These are phyloP conservation scores for Aspergillus aculeatinus DNA, from an alignment of 2,329 filamentous ascomycete genomes.

Conservation along the genomic window DNA sequence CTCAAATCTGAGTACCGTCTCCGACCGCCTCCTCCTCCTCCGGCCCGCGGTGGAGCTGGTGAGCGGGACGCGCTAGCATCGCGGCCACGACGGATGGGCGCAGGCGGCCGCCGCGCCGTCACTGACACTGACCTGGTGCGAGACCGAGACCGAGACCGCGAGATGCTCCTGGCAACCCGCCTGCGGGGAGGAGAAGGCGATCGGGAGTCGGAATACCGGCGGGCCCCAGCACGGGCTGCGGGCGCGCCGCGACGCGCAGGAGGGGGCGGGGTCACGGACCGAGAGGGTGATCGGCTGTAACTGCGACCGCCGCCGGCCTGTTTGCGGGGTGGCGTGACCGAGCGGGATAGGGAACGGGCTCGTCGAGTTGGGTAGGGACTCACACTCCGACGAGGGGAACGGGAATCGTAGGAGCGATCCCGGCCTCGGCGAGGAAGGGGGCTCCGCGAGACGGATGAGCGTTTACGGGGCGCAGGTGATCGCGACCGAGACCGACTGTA, in stretches of 20 bases:
- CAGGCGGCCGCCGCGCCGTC: constrained; percentile 11
- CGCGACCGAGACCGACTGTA: constrained; percentile 37
- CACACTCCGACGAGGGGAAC: constrained; percentile 23
- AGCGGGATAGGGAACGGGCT: constrained; percentile 34
- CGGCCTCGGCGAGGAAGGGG: constrained; percentile 28
- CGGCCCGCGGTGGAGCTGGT: constrained; percentile 19
- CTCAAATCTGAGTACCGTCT: constrained; percentile 21
- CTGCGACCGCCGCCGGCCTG: constrained; percentile 23
- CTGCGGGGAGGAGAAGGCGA: constrained; percentile 30
- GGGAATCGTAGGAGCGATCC: constrained; percentile 29
- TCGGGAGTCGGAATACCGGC: constrained; percentile 29
- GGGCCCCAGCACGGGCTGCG: constrained; percentile 16
- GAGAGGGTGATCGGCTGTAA: constrained; percentile 34
- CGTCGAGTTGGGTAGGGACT: constrained; percentile 19
- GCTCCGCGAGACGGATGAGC: constrained; percentile 30
- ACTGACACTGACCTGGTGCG: constrained; percentile 23
- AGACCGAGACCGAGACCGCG: constrained; percentile 28
- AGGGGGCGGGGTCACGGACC: constrained; percentile 30
- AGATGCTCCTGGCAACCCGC: constrained; percentile 21
- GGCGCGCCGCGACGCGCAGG: constrained; percentile 19
- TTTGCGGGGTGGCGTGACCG: constrained; percentile 32
- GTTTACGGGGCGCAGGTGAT: constrained; percentile 5
- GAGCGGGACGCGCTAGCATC: constrained; percentile 27
- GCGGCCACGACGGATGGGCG: constrained; percentile 20
- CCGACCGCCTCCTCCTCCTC: constrained; percentile 6